Conservation (phyloP, 2,329 filamentous ascomycete species). For the Aureobasidium sp. region DNA sequence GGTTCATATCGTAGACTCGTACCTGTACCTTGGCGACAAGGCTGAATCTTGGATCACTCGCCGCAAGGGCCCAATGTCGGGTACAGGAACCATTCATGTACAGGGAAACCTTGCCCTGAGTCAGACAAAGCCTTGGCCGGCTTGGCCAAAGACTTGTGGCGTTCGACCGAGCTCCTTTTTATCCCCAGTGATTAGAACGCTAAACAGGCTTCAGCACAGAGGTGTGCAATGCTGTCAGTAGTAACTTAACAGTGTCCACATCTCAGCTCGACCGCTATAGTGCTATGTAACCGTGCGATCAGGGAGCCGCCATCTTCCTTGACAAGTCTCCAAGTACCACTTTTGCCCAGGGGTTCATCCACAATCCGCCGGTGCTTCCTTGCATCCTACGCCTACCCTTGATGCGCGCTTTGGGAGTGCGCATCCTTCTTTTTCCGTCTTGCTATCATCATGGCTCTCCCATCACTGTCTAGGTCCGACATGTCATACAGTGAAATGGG, state of each 20-base stretch:
- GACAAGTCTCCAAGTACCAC: not conserved
- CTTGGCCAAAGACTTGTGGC: too few relatives aligned
- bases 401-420: not conserved
- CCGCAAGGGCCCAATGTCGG: not conserved
- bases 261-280: not conserved
- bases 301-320: not conserved
- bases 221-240: not conserved
- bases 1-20: not conserved
- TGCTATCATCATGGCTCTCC: not conserved
- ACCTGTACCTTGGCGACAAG: not conserved
- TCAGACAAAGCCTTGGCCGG: too few relatives aligned
- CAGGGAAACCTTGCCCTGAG: not conserved
- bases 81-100: not conserved
- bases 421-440: not conserved
- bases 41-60: not conserved
- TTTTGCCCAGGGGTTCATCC: not conserved
- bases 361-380: not conserved
- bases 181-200: too few relatives aligned
- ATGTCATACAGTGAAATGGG: constrained; percentile 3
- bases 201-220: too few relatives aligned
- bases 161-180: not conserved
- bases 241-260: not conserved
- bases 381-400: not conserved
- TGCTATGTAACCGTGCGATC: not conserved
- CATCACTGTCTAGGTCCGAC: not conserved